Conservation (phyloP, 1,284 basidiomycete genomes). For the Somion occarium region DNA sequence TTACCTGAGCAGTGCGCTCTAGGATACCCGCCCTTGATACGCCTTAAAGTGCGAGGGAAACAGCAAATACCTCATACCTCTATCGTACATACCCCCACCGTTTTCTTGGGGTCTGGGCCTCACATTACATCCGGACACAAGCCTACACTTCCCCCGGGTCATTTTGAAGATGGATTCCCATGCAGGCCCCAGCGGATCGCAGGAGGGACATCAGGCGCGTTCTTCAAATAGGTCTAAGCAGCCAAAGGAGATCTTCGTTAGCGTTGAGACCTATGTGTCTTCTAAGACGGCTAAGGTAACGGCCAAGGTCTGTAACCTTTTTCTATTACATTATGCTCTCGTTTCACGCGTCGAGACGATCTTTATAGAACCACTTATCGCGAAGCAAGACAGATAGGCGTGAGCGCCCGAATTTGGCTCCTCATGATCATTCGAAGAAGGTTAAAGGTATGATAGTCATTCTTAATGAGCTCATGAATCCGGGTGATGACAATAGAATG, state of each 20-base stretch:
- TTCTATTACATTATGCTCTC: background rate
- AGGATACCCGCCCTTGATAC: no score
- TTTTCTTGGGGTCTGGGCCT: background rate
- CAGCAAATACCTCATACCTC: no score
- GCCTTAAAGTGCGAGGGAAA: no score
- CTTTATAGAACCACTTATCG: constrained; percentile 7
- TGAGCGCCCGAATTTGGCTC: constrained; percentile 35
- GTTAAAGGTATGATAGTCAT: constrained; percentile 48
- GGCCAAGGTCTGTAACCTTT: constrained; percentile 51
- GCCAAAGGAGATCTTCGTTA: constrained; percentile 40
- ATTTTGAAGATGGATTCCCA: background rate
- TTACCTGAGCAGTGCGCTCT: no score
- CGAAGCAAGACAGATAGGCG: constrained; percentile 55
- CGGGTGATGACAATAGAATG: background rate
- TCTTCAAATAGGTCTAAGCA: background rate
- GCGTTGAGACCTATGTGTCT: constrained; percentile 64
- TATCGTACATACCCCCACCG: no score
- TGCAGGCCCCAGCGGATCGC: background rate
- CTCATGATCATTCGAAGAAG: constrained; percentile 36
- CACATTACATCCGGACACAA: background rate
- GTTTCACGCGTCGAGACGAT: background rate
- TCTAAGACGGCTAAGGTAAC: constrained; percentile 52
- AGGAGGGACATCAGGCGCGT: background rate
- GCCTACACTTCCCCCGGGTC: background rate
- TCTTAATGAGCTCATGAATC: no score